These are phyloP conservation scores for Coprinopsis sp. DNA, from an alignment of 768 basidiomycete genomes.

Conservation along the genomic window DNA sequence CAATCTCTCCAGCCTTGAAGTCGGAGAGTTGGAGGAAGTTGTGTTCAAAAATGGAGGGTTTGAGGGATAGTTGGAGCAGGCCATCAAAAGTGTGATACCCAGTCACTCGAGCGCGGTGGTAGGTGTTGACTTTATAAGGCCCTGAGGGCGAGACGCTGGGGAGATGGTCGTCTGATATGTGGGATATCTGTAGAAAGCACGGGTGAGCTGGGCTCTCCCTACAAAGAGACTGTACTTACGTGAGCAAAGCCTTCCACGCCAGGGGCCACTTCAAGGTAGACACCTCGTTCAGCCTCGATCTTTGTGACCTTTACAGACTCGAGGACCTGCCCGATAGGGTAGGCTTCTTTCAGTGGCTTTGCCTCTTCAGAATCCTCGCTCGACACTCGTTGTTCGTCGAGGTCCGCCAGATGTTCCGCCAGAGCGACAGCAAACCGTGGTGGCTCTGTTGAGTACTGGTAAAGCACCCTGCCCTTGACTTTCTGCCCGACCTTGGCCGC, in stretches of 20 bases:
- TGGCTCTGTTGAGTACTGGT: slow-evolving; percentile 70
- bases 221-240: slow-evolving; percentile 42
- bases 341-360: slow-evolving; percentile 45
- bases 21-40: slow-evolving; percentile 81
- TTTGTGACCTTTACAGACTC: slow-evolving; percentile 68
- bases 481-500: slow-evolving; percentile 63
- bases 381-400: slow-evolving; percentile 38
- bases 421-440: slow-evolving; percentile 82
- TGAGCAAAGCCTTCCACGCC: slow-evolving; percentile 80
- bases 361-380: slow-evolving; percentile 18
- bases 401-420: slow-evolving; percentile 61
- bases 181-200: slow-evolving; percentile 70
- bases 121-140: slow-evolving; percentile 73
- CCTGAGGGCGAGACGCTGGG: slow-evolving; percentile 73
- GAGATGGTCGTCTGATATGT: slow-evolving; percentile 88
- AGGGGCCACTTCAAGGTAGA: slow-evolving; percentile 62
- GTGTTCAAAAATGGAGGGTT: slow-evolving; percentile 77
- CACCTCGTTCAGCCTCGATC: slow-evolving; percentile 78
- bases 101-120: slow-evolving; percentile 82
- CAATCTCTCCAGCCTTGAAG: slow-evolving; percentile 76
- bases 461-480: slow-evolving; percentile 81
- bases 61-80: slow-evolving; percentile 81
- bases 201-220: slow-evolving; percentile 8
- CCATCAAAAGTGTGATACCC: slow-evolving; percentile 86
- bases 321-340: slow-evolving; percentile 70